Evolutionary conservation across 2,329 filamentous ascomycete genomes (phyloP), one percentile per base, ranked within the genome.

Genomic region (Xylaria sp.): DNA sequence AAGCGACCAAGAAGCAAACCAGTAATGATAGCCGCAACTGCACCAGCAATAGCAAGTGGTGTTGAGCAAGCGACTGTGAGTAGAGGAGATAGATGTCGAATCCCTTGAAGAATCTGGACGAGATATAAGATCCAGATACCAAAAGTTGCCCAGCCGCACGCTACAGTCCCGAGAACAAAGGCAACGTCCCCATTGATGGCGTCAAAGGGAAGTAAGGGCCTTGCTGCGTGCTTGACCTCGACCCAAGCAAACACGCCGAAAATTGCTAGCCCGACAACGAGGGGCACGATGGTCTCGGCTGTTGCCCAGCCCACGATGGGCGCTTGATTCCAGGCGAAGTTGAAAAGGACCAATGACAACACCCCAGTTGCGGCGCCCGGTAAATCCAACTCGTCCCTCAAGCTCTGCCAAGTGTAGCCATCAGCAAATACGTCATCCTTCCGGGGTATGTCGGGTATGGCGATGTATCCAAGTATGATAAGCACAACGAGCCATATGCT

Each of bases 241-340:
- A 87, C 77, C 72, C 81, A 82, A 69, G 85, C 81, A 76, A 90
- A 90, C 0, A 80, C 70, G 0, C 77, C 78, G 13, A 88, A 78
- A 16, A 87, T 76, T 0, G 87, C 54, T 5, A 85, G 62, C 0
- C 87, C 87, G 9, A 88, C 64, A 50, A 88, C 83, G 3, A 90
- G 79, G 5, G 85, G 76, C 1, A 83, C 77, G 68, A 85, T 85
- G 48, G 86, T 81, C 70, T 88, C 87, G 0, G 85, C 79, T 18
- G 80, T 78, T 2, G 77, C 70, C 87, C 87, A 89, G 0, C 86
- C 85, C 6, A 83, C 84, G 1, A 85, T 79, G 0, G 85, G 83
- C 0, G 84, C 86, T 73, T 89, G 87, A 72, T 89, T 89, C 84
- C 86, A 88, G 0, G 86, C 84, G 68, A 89, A 84, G 74, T 89